phyloP scores from a whole-genome alignment of 768 basidiomycete genomes.

The Suillus fuscotomentosus region DNA sequence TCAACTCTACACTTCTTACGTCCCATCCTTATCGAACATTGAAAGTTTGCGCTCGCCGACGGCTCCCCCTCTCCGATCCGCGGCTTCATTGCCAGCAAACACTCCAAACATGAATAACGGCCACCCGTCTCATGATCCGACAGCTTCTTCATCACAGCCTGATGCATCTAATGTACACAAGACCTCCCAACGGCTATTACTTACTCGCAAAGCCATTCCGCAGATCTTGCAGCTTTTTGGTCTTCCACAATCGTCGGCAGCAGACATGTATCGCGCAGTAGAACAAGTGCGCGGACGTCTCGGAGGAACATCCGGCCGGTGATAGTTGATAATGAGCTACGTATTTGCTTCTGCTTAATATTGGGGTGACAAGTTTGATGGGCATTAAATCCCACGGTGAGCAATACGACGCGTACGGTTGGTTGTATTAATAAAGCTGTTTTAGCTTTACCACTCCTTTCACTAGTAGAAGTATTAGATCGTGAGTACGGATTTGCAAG shows the following conservation, averaged over 20 bases:
- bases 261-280: conserved; percentile 62
- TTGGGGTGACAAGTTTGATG: neutral
- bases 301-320: conserved; percentile 9
- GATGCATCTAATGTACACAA: conserved; percentile 3
- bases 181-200: conserved; percentile 35
- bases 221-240: conserved; percentile 45
- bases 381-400: conserved; percentile 6
- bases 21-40: conserved; percentile 16
- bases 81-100: neutral
- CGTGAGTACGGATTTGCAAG: neutral
- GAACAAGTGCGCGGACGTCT: conserved; percentile 49
- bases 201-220: conserved; percentile 55
- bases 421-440: conserved; percentile 6
- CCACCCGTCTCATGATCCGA: neutral
- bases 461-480: neutral
- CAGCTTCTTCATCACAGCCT: conserved; percentile 1
- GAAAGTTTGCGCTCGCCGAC: conserved; percentile 9
- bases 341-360: neutral
- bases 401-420: conserved; percentile 13
- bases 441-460: neutral
- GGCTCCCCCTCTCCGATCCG: conserved; percentile 8
- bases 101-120: neutral
- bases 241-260: conserved; percentile 42
- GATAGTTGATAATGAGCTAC: neutral
- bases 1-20: conserved; percentile 44